phyloP scores from a whole-genome alignment of 1,284 basidiomycete genomes.

The Ganoderma lingzhi region DNA sequence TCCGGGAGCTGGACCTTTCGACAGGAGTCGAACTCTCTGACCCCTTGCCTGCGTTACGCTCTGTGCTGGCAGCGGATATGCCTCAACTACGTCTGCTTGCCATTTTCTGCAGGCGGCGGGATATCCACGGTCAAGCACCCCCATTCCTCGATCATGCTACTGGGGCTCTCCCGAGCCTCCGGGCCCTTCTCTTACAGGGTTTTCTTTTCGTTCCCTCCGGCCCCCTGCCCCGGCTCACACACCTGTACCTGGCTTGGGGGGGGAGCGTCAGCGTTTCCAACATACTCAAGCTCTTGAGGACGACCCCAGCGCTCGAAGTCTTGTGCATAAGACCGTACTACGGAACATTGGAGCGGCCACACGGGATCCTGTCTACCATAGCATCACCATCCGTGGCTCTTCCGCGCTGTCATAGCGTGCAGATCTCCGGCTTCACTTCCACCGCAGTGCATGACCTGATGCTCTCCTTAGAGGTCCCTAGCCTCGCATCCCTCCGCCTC shows the following conservation, averaged over 20 bases:
- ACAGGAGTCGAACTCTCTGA: background rate
- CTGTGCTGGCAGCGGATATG: background rate
- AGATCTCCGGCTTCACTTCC: background rate
- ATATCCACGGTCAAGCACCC: too few species aligned
- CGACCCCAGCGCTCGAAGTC: background rate
- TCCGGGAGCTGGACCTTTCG: background rate
- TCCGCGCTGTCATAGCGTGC: background rate
- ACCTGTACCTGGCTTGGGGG: background rate
- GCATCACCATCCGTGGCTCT: background rate
- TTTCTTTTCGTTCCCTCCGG: background rate
- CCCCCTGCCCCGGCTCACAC: background rate
- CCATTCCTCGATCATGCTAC: too few species aligned
- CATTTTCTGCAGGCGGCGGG: background rate
- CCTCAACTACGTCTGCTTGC: background rate
- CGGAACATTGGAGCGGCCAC: background rate
- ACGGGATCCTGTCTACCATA: too few species aligned
- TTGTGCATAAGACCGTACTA: background rate
- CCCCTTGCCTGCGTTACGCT: background rate
- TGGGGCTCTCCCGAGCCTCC: background rate
- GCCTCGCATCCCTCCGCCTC: background rate
- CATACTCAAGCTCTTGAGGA: background rate
- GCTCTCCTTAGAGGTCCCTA: background rate
- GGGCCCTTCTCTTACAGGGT: background rate
- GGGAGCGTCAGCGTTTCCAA: background rate
- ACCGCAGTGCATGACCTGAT: background rate